These are phyloP conservation scores for Phytophthora sp. DNA, from an alignment of 352 stramenopile genomes.

Conservation along the genomic window DNA sequence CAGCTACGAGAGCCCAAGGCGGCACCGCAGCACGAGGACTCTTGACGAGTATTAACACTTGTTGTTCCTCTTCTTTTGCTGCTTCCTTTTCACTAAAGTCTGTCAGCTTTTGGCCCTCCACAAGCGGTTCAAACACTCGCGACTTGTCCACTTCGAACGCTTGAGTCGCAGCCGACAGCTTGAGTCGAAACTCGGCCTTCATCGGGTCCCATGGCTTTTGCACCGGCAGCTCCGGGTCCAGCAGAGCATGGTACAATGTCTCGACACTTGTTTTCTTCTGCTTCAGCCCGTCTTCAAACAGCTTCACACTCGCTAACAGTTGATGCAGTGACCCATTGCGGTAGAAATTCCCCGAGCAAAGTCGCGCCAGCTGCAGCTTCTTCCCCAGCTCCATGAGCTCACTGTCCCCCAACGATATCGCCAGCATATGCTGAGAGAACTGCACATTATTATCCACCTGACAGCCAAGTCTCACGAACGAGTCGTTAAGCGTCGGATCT, in stretches of 20 bases:
- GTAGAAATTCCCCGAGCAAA: slow-evolving; percentile 83
- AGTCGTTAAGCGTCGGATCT: slow-evolving; percentile 49
- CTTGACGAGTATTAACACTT: slow-evolving; percentile 64
- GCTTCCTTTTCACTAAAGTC: slow-evolving; percentile 1
- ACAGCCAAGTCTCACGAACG: slow-evolving; percentile 75
- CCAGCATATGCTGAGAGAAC: slow-evolving; percentile 77
- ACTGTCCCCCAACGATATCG: slow-evolving; percentile 56
- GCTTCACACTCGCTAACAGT: slow-evolving; percentile 40
- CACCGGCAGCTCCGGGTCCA: slow-evolving; percentile 44
- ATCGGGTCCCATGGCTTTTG: slow-evolving; percentile 40
- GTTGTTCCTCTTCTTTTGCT: slow-evolving; percentile 6
- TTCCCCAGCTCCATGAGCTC: slow-evolving; percentile 51
- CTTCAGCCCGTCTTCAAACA: slow-evolving; percentile 48
- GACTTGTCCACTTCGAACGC: slow-evolving; percentile 13
- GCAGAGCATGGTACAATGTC: slow-evolving; percentile 55
- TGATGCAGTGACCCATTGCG: slow-evolving; percentile 38
- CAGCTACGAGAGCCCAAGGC: slow-evolving; percentile 69
- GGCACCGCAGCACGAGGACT: slow-evolving; percentile 58
- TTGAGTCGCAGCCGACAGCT: slow-evolving; percentile 3
- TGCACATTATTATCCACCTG: slow-evolving; percentile 81
- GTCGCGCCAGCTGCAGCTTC: slow-evolving; percentile 56
- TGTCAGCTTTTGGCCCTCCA: slow-evolving; percentile 10
- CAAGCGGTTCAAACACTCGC: slow-evolving; percentile 35
- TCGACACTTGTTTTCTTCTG: slow-evolving; percentile 36
- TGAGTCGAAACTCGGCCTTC: slow-evolving; percentile 37